Evolutionary conservation across 768 basidiomycete species (phyloP), one percentile per base, ranked within the genome.

Genomic region (Pholiota microspora): DNA sequence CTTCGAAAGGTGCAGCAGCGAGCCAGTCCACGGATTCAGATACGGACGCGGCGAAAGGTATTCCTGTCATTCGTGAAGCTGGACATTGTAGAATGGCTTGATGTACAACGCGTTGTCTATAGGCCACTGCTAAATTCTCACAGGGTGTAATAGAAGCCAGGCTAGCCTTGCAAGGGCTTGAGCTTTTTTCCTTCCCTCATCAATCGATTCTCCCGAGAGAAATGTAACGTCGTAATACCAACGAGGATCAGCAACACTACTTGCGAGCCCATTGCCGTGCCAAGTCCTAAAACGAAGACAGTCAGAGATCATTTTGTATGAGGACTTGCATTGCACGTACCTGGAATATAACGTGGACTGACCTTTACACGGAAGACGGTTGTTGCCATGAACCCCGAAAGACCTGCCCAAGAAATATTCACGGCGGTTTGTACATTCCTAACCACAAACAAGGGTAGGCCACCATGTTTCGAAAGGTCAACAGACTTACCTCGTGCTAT

Each of bases 311-410:
- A 13, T 15, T 3, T n/a, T n/a, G n/a, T n/a, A n/a, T n/a, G n/a
- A n/a, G n/a, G n/a, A n/a, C n/a, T n/a, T 2, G 15, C 18, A 9
- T 31, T 4, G 44, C 18, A 62, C 45, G 24, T 35, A 74, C 76
- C 77, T 52, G 78, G 78, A 50, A 74, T 64, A 59, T 77, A 79
- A 24, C 69, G 69, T 52, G 78, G 79, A 15, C 65, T 65, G 58
- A 79, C 77, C 60, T 72, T 58, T 13, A 71, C 64, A 24, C 77
- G 70, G 65, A 71, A 79, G 10, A 72, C 67, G 12, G 73, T 75
- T 25, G 71, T 74, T 13, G 75, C 77, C 13, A 78, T 60, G 45
- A 78, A 73, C 8, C 76, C 78, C 7, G 76, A 77, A 28, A 78
- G 58, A 6, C 73, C 73, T 12, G 73, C 76, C 52, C 77, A 64